These are phyloP conservation scores for Talaromyces albobiverticillius DNA, from an alignment of 2,329 filamentous ascomycete species.

Conservation along the genomic window DNA sequence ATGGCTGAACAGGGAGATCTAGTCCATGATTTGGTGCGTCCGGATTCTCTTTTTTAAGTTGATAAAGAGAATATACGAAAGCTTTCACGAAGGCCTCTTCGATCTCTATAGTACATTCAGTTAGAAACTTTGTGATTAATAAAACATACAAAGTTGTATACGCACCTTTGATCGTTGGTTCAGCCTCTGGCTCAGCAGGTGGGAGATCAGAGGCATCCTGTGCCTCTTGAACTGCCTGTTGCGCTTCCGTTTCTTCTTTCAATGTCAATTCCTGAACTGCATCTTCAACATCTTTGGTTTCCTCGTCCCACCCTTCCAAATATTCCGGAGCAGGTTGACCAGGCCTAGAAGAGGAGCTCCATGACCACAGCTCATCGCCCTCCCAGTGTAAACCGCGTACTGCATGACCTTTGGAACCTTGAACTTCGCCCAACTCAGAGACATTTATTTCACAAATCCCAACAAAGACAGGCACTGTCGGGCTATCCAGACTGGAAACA, in stretches of 20 bases:
- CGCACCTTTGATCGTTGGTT: constrained; percentile 57
- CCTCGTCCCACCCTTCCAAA: constrained; percentile 51
- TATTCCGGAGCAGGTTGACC: constrained; percentile 53
- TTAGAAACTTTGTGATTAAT: constrained; percentile 15
- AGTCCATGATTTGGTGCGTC: constrained; percentile 53
- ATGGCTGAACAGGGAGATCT: constrained; percentile 62
- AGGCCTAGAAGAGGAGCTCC: constrained; percentile 54
- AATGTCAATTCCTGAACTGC: constrained; percentile 42
- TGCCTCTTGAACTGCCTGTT: constrained; percentile 24
- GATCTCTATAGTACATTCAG: constrained; percentile 52
- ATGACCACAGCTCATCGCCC: constrained; percentile 67
- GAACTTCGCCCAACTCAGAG: constrained; percentile 51
- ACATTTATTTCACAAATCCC: constrained; percentile 65
- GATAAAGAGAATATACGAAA: constrained; percentile 61
- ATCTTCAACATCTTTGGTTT: constrained; percentile 25
- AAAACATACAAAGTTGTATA: not conserved
- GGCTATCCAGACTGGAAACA: constrained; percentile 57
- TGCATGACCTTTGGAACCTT: constrained; percentile 62
- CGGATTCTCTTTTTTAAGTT: constrained; percentile 57
- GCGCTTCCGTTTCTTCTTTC: constrained; percentile 37
- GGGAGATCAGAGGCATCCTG: constrained; percentile 27
- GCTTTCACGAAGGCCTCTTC: constrained; percentile 64
- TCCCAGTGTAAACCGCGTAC: constrained; percentile 66
- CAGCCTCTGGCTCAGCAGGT: constrained; percentile 42
- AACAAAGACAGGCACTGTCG: constrained; percentile 62